phyloP scores from a whole-genome alignment of 1,284 basidiomycete genomes.

The Mycena sp. region DNA sequence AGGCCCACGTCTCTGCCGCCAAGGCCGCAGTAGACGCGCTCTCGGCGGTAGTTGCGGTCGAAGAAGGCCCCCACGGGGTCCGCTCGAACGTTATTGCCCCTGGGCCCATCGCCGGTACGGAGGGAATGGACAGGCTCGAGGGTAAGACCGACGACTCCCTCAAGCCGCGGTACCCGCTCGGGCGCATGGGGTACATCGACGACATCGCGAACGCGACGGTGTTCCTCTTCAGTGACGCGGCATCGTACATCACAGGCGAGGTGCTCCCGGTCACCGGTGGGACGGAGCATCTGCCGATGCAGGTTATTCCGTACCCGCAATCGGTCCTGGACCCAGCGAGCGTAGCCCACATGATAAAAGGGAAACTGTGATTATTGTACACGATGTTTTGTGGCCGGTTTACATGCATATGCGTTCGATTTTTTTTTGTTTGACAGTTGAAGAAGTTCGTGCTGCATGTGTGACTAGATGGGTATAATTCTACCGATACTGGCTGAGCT shows the following conservation, averaged over 20 bases:
- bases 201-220: conserved; percentile 87
- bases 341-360: conserved; percentile 47
- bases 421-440: too few species aligned
- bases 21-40: conserved; percentile 95
- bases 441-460: too few species aligned
- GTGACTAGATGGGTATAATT: too few species aligned
- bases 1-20: conserved; percentile 93
- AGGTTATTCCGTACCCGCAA: conserved; percentile 71
- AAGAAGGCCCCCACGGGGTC: conserved; percentile 95
- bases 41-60: conserved; percentile 86
- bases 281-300: conserved; percentile 60
- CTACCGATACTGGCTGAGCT: too few species aligned
- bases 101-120: conserved; percentile 87
- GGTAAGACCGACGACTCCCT: background rate
- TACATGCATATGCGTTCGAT: too few species aligned
- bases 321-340: conserved; percentile 69
- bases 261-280: conserved; percentile 76
- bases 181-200: conserved; percentile 70
- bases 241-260: conserved; percentile 83
- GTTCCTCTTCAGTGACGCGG: conserved; percentile 92
- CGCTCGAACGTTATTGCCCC: conserved; percentile 94
- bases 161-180: conserved; percentile 58
- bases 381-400: too few species aligned
- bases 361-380: conserved; percentile 49
- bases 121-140: conserved; percentile 81